These are phyloP conservation scores for Didymella glomerata DNA, from an alignment of 2,329 filamentous ascomycete species.

Conservation along the genomic window DNA sequence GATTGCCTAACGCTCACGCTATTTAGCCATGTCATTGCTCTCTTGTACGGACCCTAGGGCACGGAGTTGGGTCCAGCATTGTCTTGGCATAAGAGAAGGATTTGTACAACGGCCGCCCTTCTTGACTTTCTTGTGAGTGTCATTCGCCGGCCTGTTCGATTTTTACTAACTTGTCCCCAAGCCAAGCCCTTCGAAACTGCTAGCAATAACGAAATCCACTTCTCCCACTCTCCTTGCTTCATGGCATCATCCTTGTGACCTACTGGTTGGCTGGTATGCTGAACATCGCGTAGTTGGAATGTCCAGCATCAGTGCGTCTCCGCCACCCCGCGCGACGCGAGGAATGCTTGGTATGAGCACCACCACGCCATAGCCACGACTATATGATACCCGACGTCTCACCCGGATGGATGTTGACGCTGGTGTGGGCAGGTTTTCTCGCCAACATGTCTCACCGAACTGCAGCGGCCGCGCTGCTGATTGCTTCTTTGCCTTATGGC, in stretches of 20 bases:
- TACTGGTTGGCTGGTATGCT: constrained; percentile 19
- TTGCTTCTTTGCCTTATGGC: constrained; percentile 27
- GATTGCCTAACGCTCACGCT: constrained; percentile 9
- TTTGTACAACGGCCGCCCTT: constrained; percentile 8
- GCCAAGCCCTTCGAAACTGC: constrained; percentile 11
- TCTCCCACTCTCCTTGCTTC: constrained; percentile 24
- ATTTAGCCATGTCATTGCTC: constrained; percentile 4
- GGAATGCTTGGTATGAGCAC: constrained; percentile 26
- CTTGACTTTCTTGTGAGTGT: constrained; percentile 10
- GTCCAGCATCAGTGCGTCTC: constrained; percentile 14
- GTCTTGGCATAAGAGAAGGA: constrained; percentile 7
- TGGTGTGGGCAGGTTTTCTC: constrained; percentile 26
- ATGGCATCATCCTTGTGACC: constrained; percentile 24
- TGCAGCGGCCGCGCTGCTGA: constrained; percentile 27
- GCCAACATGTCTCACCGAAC: constrained; percentile 28
- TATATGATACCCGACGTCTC: constrained; percentile 24
- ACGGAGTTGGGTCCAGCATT: constrained; percentile 10
- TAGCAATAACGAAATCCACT: constrained; percentile 20
- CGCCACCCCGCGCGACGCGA: constrained; percentile 21
- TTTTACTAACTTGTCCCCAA: constrained; percentile 14
- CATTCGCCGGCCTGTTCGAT: constrained; percentile 3
- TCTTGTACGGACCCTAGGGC: constrained; percentile 4
- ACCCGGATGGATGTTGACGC: constrained; percentile 15
- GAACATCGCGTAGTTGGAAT: constrained; percentile 27
- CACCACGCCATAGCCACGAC: constrained; percentile 12